Evolutionary conservation across 1,284 basidiomycete genomes (phyloP).

Genomic region (Naganishia liquefaciens): DNA sequence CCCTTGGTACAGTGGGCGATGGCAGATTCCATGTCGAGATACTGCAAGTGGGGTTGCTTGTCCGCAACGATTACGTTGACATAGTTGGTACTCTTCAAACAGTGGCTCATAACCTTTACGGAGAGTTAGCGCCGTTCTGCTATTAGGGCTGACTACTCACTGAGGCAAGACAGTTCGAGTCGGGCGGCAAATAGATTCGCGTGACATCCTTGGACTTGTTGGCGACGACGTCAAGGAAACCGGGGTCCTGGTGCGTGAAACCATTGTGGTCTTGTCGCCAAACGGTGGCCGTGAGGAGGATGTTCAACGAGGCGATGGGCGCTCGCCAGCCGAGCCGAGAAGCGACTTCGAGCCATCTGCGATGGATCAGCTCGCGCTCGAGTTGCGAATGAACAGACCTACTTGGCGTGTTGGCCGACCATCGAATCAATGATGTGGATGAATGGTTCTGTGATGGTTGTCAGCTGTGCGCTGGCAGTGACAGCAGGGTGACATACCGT

Average conservation of each 20-base stretch:
- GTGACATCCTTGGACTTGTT: conserved; percentile 69
- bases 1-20: conserved; percentile 36
- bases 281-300: conserved; percentile 51
- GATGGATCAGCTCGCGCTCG: not conserved
- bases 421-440: conserved; percentile 36
- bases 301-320: conserved; percentile 44
- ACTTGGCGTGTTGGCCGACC: conserved; percentile 69
- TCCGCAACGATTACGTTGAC: conserved; percentile 76
- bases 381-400: not conserved
- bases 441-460: conserved; percentile 43
- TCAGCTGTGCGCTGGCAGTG: not conserved
- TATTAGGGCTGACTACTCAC: not conserved
- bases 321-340: conserved; percentile 38
- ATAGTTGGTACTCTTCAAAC: conserved; percentile 73
- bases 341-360: conserved; percentile 65
- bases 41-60: conserved; percentile 61
- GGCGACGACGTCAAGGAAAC: conserved; percentile 75
- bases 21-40: conserved; percentile 36
- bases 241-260: conserved; percentile 75
- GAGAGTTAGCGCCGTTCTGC: not conserved
- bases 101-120: conserved; percentile 62
- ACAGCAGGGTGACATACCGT: conserved; percentile 31
- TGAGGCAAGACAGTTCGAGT: conserved; percentile 76
- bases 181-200: conserved; percentile 79
- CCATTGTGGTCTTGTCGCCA: conserved; percentile 51